Base-by-base conservation (phyloP, 2,329 filamentous ascomycete genomes). In the Diaporthe sp. region DNA sequence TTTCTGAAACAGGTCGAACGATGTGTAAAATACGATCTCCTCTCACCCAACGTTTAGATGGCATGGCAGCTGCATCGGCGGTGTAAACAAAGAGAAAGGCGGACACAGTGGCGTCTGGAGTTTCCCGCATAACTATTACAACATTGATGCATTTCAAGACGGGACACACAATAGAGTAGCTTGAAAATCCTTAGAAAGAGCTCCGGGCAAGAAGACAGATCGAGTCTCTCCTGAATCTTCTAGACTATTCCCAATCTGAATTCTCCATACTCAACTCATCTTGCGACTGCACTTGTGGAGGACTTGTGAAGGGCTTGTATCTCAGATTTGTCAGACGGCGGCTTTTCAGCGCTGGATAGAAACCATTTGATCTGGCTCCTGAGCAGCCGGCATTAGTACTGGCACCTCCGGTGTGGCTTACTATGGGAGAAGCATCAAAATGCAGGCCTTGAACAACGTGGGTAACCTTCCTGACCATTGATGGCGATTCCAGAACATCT, bases 11-110 rank as follows among this genome's bases (percentile, higher is more conserved):
- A 94, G 92, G 94, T 96, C 44, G 95, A 98, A 83, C 89, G 91
- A 80, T 97, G 94, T 82, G 96, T 98, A 79, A 97, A 96, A 82
- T 97, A 96, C 78, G 95, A 98, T 83, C 89, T 94, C 77, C 86
- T 98, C 75, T 94, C 94, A 65, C 95, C 95, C 3, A 98, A 97
- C 85, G 92, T 97, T 77, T 98, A 85, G 69, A 59, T 10, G 37
- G 30, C 19, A 55, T 17, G 42, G 30, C 56, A 50, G 19, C 22
- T 47, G 51, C 51, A 53, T 37, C 12, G 42, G 44, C 65, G 25
- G 44, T 55, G 9, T 39, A 39, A 30, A 42, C 13, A n/a, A 32
- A 32, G 35, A 63, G 32, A 47, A 32, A 32, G 56, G 37, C 58
- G 32, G 51, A 39, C 44, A 68, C 47, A n/a, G 63, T 32, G 63